Base-by-base conservation (phyloP, 2,329 filamentous ascomycete species). In the Grosmannia huntii region DNA sequence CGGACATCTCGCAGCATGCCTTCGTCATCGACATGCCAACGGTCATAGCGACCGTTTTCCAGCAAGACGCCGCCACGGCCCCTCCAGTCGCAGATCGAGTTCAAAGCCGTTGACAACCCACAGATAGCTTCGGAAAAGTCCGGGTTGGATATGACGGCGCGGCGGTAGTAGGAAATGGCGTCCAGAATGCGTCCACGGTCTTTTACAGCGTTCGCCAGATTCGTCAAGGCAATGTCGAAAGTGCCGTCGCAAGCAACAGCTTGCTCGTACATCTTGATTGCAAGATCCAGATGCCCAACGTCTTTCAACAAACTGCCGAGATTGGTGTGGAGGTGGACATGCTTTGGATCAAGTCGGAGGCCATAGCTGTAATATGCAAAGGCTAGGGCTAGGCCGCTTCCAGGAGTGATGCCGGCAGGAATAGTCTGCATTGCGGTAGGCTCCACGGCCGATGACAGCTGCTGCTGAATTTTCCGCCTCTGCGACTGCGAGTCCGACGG, bases 61-160 rank as follows among this genome's bases (percentile, higher is more conserved):
- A 89, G 79, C 28, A 89, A 77, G 52, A 95, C 86, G 1, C 94
- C 94, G 61, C 94, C 94, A 62, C 94, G 84, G 33, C 90, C 90
- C 66, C 82, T 81, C 94, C 94, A 99, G 66, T 92, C 88, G 68
- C 94, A 99, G 6, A 99, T 91, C 7, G 94, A 97, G 68, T 96
- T 97, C 56, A 99, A 76, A 1, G 94, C 92, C 60, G 95, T 97
- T 1, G 90, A 91, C 56, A 99, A 79, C 9, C 94, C 94, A 70
- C 94, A 99, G 0, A 99, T 92, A 7, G 94, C 94, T 72, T 99
- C 94, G 1, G 94, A 90, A 72, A 99, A 99, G 38, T 95, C 87
- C 0, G 94, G 92, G 65, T 94, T 99, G n/a, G 91, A 84, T 38
- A 81, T 79, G 11, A 99, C 92, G 46, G 94, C 94, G 62, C 91